Evolutionary conservation across 2,329 filamentous ascomycete genomes (phyloP), one percentile per base, ranked within the genome.

Genomic region (Drechslera avenae): DNA sequence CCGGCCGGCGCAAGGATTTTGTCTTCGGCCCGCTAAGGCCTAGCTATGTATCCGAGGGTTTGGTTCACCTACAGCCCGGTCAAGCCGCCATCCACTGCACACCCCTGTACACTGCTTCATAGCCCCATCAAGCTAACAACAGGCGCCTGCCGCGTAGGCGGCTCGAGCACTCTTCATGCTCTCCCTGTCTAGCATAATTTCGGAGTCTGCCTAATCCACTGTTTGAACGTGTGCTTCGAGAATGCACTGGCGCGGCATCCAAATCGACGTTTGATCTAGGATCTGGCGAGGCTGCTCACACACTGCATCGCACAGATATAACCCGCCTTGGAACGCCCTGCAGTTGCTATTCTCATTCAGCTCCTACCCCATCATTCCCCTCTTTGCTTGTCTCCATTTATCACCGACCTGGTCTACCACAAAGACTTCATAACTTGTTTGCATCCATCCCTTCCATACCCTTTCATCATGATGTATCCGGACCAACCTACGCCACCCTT

Each of bases 161-260:
- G 66, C 67, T 69, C 60, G 68, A 64, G 59, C 59, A 60, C 46
- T 57, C 54, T 55, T 57, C 59, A 57, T 63, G 57, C 52, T 56
- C 44, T 57, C 62, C 59, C 47, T 63, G 60, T 57, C 54, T 65
- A 58, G 60, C 55, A 65, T 66, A 63, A 65, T 71, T 56, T 67
- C 64, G 63, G 62, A 69, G 60, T 73, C 71, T 72, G 71, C 71
- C 71, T 73, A 59, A 67, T 66, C 63, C 61, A 68, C 56, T 56
- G 37, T 62, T 55, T 55, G 59, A 65, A 66, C 54, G 49, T 53
- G 54, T 54, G 45, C 42, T 62, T 60, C 46, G 51, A 64, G 59
- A 63, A 54, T 58, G 64, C 68, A 70, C 71, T 66, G 69, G 68
- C 66, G 63, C 68, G 67, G 60, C 62, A 60, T 62, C 59, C 53